Conservation (phyloP, 306 rosid species). For the Crotalaria pallida region DNA sequence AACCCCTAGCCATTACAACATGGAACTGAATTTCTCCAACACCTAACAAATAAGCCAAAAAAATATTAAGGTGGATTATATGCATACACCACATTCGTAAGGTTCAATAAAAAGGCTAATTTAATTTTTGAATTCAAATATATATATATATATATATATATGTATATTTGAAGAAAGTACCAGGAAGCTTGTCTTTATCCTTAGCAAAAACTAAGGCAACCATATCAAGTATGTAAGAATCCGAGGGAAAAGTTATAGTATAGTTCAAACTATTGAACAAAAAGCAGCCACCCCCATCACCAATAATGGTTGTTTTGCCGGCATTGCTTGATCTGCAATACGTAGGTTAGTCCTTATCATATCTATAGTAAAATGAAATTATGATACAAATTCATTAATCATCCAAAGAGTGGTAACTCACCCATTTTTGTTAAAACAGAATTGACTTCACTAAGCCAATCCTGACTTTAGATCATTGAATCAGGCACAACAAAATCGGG, state of each 20-base stretch:
- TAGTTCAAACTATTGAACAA: constrained; percentile 22
- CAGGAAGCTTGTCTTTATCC: constrained; percentile 36
- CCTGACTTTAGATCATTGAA: too few relatives aligned
- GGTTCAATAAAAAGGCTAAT: neutral
- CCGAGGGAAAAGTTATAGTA: constrained; percentile 13
- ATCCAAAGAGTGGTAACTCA: constrained; percentile 15
- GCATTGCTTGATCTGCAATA: constrained; percentile 43
- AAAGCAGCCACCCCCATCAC: constrained; percentile 48
- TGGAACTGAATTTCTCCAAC: constrained; percentile 36
- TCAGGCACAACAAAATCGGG: too few relatives aligned
- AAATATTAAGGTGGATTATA: neutral
- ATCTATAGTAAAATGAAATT: neutral
- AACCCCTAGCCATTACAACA: constrained; percentile 36
- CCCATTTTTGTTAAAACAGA: constrained; percentile 34
- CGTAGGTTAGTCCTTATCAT: neutral
- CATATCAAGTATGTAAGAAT: constrained; percentile 28
- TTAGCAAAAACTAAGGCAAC: constrained; percentile 51
- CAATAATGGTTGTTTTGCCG: constrained; percentile 45
- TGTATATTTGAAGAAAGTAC: constrained; percentile 7
- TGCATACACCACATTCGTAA: neutral
- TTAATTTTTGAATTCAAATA: neutral
- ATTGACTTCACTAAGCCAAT: constrained; percentile 40
- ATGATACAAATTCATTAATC: neutral
- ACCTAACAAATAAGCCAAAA: neutral
- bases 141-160: too few relatives aligned